These are phyloP conservation scores for Annulohypoxylon moriforme DNA, from an alignment of 495 filamentous ascomycete species.

Conservation along the genomic window DNA sequence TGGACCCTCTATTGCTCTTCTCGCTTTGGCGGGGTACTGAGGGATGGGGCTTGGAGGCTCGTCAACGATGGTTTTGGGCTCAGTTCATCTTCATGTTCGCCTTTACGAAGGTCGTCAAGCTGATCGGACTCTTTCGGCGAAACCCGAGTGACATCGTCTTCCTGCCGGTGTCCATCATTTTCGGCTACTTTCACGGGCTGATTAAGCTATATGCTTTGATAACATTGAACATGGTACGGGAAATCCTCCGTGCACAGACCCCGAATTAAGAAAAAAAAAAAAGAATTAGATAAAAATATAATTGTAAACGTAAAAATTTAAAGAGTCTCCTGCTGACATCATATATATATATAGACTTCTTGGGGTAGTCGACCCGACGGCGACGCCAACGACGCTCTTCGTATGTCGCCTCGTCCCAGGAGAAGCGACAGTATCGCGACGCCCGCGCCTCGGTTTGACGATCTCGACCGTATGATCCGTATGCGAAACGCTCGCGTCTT, in stretches of 20 bases:
- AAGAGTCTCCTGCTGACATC: slow-evolving; percentile 37
- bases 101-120: slow-evolving; percentile 69
- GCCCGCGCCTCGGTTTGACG: slow-evolving; percentile 50
- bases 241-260: background rate
- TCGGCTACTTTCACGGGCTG: slow-evolving; percentile 70
- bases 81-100: slow-evolving; percentile 62
- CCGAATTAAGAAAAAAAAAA: background rate
- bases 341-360: slow-evolving; percentile 72
- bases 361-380: slow-evolving; percentile 77
- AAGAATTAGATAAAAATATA: background rate
- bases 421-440: slow-evolving; percentile 61
- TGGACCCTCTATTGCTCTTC: slow-evolving; percentile 60
- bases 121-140: slow-evolving; percentile 66
- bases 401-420: slow-evolving; percentile 63
- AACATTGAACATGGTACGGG: slow-evolving; percentile 55
- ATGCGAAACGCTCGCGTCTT: slow-evolving; percentile 17
- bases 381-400: slow-evolving; percentile 68
- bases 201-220: slow-evolving; percentile 72
- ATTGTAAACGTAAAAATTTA: background rate
- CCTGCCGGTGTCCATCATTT: slow-evolving; percentile 65
- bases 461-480: slow-evolving; percentile 38
- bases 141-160: slow-evolving; percentile 67
- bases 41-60: slow-evolving; percentile 55
- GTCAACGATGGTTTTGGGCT: slow-evolving; percentile 58
- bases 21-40: slow-evolving; percentile 61